Conservation (phyloP, 139 green algal genomes). For the Chlorella sorokiniana region DNA sequence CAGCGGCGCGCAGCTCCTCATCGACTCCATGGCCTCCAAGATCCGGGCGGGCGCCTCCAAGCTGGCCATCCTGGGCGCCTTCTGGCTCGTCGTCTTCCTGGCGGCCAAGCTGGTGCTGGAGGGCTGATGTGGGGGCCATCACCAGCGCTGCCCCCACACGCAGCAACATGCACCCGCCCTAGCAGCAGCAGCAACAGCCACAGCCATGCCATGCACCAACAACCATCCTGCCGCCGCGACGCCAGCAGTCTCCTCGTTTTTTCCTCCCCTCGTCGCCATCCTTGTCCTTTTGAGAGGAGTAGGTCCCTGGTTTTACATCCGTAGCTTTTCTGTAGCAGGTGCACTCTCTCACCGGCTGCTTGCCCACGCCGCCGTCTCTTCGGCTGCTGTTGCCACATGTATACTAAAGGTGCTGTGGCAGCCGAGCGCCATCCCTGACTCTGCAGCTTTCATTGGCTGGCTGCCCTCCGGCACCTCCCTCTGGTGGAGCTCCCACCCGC, state of each 20-base stretch:
- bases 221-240: too few relatives aligned
- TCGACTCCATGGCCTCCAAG: conserved; percentile 31
- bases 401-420: neutral
- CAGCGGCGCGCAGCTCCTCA: conserved; percentile 16
- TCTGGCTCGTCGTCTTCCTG: conserved; percentile 65
- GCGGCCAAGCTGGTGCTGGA: conserved; percentile 59
- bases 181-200: neutral
- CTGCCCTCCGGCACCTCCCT: neutral
- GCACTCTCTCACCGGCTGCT: neutral
- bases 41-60: conserved; percentile 36
- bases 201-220: neutral
- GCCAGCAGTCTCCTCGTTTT: too few relatives aligned
- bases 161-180: neutral
- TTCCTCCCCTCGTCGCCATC: neutral
- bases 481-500: neutral
- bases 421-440: neutral
- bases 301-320: neutral
- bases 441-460: neutral
- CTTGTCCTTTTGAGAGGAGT: neutral
- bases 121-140: neutral
- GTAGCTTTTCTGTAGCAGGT: neutral
- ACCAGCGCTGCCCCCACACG: neutral
- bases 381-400: neutral
- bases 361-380: too few relatives aligned
- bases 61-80: conserved; percentile 54